phyloP scores from a whole-genome alignment of 306 rosid species.

The Arachis hypogaea region DNA sequence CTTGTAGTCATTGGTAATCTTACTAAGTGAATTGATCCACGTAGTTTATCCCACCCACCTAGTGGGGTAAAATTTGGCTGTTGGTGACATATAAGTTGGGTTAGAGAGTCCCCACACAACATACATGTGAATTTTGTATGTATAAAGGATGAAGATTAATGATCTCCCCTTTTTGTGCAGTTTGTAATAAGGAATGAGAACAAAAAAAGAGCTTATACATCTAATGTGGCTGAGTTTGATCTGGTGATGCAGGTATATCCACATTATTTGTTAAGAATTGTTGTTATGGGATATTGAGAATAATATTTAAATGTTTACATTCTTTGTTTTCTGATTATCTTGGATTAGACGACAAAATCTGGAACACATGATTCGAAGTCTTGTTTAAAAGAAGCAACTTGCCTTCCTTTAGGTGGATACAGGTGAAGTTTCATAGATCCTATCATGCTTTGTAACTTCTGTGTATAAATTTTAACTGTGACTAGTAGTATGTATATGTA shows the following conservation, averaged over 20 bases:
- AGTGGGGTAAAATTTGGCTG: slow-evolving; percentile 4
- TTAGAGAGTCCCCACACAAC: not conserved
- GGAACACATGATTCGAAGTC: slow-evolving; percentile 81
- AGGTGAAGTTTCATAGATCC: slow-evolving; percentile 61
- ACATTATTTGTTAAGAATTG: slow-evolving; percentile 34
- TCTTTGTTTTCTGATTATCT: slow-evolving; percentile 37
- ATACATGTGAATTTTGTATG: not conserved
- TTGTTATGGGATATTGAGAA: slow-evolving; percentile 19
- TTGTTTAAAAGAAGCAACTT: slow-evolving; percentile 73
- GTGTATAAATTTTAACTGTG: slow-evolving; percentile 12
- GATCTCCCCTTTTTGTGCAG: slow-evolving; percentile 52
- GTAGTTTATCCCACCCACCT: slow-evolving; percentile 20
- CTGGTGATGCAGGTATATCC: slow-evolving; percentile 87
- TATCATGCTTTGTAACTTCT: slow-evolving; percentile 29
- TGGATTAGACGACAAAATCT: slow-evolving; percentile 74
- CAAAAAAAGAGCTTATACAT: slow-evolving; percentile 57
- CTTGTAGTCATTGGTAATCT: slow-evolving; percentile 21
- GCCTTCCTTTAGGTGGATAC: slow-evolving; percentile 99
- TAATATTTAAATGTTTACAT: slow-evolving; percentile 19
- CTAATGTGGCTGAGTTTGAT: slow-evolving; percentile 89
- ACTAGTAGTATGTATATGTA: slow-evolving; percentile 1
- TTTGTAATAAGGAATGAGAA: slow-evolving; percentile 62
- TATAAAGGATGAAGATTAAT: slow-evolving; percentile 24
- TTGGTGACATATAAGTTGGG: slow-evolving; percentile 5
- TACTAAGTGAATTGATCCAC: slow-evolving; percentile 2